Conservation (phyloP, 441 rosid species). For the Biscutella laevigata region DNA sequence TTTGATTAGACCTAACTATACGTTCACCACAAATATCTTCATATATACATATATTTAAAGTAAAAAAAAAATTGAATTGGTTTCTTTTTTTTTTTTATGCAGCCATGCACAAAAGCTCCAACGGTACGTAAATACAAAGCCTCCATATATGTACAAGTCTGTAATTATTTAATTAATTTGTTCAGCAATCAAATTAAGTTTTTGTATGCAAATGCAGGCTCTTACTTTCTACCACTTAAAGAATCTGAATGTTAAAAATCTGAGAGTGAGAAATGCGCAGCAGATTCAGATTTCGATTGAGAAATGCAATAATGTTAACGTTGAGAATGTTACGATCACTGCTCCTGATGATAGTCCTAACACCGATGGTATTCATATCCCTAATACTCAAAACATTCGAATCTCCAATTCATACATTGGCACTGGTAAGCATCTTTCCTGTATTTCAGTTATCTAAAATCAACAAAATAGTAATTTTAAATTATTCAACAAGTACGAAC, state of each 20-base stretch:
- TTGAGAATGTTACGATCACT: slow-evolving; percentile 34
- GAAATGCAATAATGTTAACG: slow-evolving; percentile 35
- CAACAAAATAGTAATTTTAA: too few relatives aligned
- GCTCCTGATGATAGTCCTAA: slow-evolving; percentile 64
- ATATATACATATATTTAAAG: too few relatives aligned
- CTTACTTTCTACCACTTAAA: slow-evolving; percentile 45
- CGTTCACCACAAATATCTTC: not conserved
- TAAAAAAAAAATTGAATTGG: too few relatives aligned
- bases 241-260: slow-evolving; percentile 36
- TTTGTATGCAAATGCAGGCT: slow-evolving; percentile 34
- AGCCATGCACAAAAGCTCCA: slow-evolving; percentile 78
- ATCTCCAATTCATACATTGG: slow-evolving; percentile 37
- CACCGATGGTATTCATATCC: slow-evolving; percentile 76
- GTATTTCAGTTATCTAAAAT: too few relatives aligned
- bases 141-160: not conserved
- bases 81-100: slow-evolving; percentile 17
- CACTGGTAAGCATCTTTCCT: too few relatives aligned
- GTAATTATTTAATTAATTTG: not conserved
- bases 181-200: not conserved
- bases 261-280: slow-evolving; percentile 55
- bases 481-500: too few relatives aligned
- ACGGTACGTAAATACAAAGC: slow-evolving; percentile 40
- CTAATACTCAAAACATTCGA: slow-evolving; percentile 45
- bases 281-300: slow-evolving; percentile 62
- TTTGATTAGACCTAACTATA: too few relatives aligned